These are phyloP conservation scores for Solanum medicagineum DNA, from an alignment of 257 asterid species.

Conservation along the genomic window DNA sequence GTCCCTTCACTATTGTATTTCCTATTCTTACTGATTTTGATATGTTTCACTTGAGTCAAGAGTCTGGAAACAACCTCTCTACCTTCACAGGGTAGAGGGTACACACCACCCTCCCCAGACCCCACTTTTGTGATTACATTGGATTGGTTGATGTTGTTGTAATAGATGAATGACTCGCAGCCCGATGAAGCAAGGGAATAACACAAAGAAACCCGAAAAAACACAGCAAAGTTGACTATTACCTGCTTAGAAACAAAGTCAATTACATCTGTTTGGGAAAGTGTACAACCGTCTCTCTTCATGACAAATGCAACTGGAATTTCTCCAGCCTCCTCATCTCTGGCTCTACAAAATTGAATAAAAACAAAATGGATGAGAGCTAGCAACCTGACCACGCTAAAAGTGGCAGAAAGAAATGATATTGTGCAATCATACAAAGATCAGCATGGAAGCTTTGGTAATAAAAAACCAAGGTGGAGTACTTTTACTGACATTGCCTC, in stretches of 20 bases:
- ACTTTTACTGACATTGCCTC: not conserved
- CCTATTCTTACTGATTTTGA: no score
- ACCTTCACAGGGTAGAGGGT: not conserved
- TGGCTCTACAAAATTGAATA: slow-evolving; percentile 19
- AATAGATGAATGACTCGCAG: not conserved
- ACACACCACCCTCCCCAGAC: not conserved
- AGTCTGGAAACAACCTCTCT: not conserved
- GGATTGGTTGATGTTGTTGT: not conserved
- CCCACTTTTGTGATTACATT: not conserved
- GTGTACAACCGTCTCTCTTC: slow-evolving; percentile 31
- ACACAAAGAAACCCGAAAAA: not conserved
- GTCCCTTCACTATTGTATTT: no score
- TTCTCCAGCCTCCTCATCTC: slow-evolving; percentile 76
- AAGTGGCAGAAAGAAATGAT: not conserved
- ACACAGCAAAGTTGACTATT: not conserved
- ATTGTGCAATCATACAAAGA: not conserved
- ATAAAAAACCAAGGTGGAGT: not conserved
- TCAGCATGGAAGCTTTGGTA: not conserved
- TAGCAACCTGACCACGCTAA: not conserved
- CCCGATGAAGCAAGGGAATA: not conserved
- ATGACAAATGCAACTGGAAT: slow-evolving; percentile 81
- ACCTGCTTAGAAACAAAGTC: slow-evolving; percentile 65
- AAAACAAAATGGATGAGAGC: not conserved
- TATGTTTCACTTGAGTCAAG: not conserved
- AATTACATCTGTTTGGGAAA: slow-evolving; percentile 38